Evolutionary conservation across 1,139 yeast genomes (phyloP).

Genomic region (Candida sojae): DNA sequence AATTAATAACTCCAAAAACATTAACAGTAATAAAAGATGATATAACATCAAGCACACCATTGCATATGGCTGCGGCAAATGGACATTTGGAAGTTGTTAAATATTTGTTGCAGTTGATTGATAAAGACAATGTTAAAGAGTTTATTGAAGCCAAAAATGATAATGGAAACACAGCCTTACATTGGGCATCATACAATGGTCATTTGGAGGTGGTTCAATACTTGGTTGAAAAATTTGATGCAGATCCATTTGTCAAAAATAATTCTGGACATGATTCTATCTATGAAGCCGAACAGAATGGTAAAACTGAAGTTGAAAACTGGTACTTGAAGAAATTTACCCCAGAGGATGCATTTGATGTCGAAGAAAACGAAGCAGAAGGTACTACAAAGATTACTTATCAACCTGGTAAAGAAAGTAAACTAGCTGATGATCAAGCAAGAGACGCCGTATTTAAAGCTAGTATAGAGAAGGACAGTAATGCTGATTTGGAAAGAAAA

Average conservation of each 20-base stretch:
- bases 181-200: conserved; percentile 94
- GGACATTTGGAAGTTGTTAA: conserved; percentile 76
- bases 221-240: conserved; percentile 70
- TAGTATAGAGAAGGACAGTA: conserved; percentile 9
- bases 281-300: conserved; percentile 83
- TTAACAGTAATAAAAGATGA: conserved; percentile 61
- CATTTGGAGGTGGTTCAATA: conserved; percentile 70
- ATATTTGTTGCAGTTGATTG: conserved; percentile 55
- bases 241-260: conserved; percentile 82
- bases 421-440: conserved; percentile 46
- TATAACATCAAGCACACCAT: conserved; percentile 66
- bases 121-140: conserved; percentile 42
- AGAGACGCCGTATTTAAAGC: conserved; percentile 25
- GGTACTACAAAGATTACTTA: conserved; percentile 46
- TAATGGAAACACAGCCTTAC: conserved; percentile 89
- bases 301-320: conserved; percentile 63
- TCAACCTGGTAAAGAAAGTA: conserved; percentile 51
- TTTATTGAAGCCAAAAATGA: conserved; percentile 64
- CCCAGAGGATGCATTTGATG: conserved; percentile 57
- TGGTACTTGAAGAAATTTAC: conserved; percentile 74
- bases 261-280: conserved; percentile 78
- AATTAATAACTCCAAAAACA: conserved; percentile 53
- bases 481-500: conserved; percentile 6
- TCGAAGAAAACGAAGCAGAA: conserved; percentile 42
- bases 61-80: conserved; percentile 95